Evolutionary conservation across 2,329 filamentous ascomycete species (phyloP).

Genomic region (Myriosclerotinia scirpicola): DNA sequence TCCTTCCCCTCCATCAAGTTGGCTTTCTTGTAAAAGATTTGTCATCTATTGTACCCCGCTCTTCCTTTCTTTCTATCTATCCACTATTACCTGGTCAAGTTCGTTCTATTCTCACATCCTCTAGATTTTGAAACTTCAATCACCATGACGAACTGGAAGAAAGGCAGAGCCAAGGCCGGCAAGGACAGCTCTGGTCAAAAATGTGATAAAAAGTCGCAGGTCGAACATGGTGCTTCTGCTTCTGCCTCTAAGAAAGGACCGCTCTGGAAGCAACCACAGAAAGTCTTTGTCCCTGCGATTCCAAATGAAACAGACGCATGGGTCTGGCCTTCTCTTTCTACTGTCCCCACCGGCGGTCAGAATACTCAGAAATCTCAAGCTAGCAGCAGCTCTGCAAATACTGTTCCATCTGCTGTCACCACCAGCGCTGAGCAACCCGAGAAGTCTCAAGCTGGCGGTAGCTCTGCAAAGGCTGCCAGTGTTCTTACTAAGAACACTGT

Average conservation of each 20-base stretch:
- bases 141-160: slow-evolving; percentile 2
- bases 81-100: background rate
- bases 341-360: background rate
- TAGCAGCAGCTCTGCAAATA: background rate
- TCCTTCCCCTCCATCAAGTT: background rate
- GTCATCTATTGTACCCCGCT: background rate
- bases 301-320: background rate
- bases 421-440: background rate
- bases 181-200: background rate
- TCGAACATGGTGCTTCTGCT: background rate
- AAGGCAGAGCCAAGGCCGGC: background rate
- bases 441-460: background rate
- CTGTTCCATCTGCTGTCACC: background rate
- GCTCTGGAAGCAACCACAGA: background rate
- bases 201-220: background rate
- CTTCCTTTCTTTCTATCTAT: background rate
- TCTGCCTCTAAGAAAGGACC: slow-evolving; percentile 1
- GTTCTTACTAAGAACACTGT: background rate
- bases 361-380: background rate
- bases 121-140: background rate
- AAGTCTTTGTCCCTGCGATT: background rate
- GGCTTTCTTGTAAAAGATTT: background rate
- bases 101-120: background rate
- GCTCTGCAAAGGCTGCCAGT: background rate
- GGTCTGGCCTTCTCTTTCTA: background rate